These are phyloP conservation scores for Micractinium conductrix DNA, from an alignment of 139 green algal genomes.

Conservation along the genomic window DNA sequence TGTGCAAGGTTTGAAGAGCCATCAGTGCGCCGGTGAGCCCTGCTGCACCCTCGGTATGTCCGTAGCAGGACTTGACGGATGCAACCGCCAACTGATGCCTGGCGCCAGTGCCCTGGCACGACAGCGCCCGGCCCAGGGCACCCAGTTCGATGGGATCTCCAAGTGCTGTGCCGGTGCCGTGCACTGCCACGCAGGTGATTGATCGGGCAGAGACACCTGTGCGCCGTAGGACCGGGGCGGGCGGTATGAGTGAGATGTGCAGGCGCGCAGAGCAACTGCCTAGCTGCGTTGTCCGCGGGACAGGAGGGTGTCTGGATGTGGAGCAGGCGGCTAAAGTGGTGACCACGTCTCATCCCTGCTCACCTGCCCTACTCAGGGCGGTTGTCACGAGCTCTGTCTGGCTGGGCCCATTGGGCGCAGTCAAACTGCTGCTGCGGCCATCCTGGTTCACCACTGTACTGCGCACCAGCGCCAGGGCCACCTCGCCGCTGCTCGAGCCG, in stretches of 20 bases:
- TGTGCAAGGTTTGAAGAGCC: constrained; percentile 21
- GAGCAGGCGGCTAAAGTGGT: no score
- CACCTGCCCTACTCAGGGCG: no score
- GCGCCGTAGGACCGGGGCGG: neutral
- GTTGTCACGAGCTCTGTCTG: constrained; percentile 52
- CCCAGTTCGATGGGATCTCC: constrained; percentile 91
- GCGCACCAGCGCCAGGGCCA: constrained; percentile 30
- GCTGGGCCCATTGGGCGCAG: constrained; percentile 63
- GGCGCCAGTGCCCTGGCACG: neutral
- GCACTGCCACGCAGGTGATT: constrained; percentile 44
- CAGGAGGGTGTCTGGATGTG: no score
- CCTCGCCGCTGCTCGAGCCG: neutral
- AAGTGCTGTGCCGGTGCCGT: constrained; percentile 89
- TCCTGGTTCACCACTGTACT: constrained; percentile 62
- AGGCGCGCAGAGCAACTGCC: no score
- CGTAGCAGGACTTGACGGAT: constrained; percentile 59
- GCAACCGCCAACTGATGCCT: neutral
- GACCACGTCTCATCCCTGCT: no score
- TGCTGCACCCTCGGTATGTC: constrained; percentile 67
- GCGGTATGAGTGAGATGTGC: neutral
- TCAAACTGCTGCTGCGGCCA: constrained; percentile 61
- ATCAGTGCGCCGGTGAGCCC: constrained; percentile 74
- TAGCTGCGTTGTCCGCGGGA: no score
- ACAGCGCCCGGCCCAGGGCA: constrained; percentile 45
- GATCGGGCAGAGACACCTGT: constrained; percentile 3